These are phyloP conservation scores for Triticum turgidum DNA, from an alignment of 176 grass and related monocot genomes.

Conservation along the genomic window DNA sequence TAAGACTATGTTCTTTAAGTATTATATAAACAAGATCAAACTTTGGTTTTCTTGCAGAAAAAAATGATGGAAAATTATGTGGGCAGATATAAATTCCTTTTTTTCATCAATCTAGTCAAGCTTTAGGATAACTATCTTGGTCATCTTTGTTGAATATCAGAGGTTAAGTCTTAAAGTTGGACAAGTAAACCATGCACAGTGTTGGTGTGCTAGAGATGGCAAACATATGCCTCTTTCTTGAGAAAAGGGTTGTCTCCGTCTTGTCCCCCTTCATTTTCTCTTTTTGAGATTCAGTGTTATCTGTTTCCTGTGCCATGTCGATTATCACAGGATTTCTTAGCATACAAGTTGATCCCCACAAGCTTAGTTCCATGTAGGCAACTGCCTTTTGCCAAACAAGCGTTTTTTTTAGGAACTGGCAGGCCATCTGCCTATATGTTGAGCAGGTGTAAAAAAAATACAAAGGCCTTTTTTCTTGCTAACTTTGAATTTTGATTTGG, in stretches of 20 bases:
- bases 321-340: background rate
- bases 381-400: background rate
- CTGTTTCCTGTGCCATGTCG: background rate
- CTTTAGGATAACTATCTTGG: slow-evolving; percentile 14
- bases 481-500: too few species aligned
- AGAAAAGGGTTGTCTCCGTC: background rate
- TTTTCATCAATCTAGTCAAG: background rate
- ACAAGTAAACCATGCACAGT: background rate
- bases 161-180: background rate
- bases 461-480: too few species aligned
- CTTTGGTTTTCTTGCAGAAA: background rate
- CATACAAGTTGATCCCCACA: background rate
- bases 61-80: background rate
- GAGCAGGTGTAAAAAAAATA: too few species aligned
- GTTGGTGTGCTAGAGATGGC: background rate
- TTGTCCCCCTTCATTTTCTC: background rate
- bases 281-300: background rate
- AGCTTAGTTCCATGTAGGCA: background rate
- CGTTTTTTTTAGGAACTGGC: too few species aligned
- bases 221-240: background rate
- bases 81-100: background rate
- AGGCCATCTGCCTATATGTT: too few species aligned
- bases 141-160: background rate
- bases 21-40: background rate
- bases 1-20: background rate